Base-by-base conservation (phyloP, 768 basidiomycete genomes). In the Wakefieldia striispora region DNA sequence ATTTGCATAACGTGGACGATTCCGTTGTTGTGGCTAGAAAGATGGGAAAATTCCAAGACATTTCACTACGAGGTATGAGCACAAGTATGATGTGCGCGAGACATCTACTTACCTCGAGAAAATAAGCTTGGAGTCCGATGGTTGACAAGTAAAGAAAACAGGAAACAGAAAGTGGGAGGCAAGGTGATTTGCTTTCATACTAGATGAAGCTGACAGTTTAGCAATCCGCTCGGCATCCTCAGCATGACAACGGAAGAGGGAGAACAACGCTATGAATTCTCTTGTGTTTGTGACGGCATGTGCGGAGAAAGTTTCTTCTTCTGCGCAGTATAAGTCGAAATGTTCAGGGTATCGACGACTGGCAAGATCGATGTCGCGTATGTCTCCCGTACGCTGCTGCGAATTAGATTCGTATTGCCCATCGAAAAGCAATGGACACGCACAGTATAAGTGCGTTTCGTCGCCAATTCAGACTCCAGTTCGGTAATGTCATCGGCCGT, bases 221-320 rank as follows among this genome's bases (percentile, higher is more conserved):
- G 31, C 26, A 16, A 50, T 29, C 23, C 9, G 3, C 21, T n/a
- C 8, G 14, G 24, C 29, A 43, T 50, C 42, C 14, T 20, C 20
- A 3, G 11, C n/a, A 21, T 50, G 43, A 36, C 37, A 50, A 3
- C 36, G 24, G 5, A 50, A 24, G 3, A 45, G 21, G 23, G 43
- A 24, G 26, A 16, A 44, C 17, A 45, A 44, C 20, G 49, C 35
- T 16, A 41, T 31, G 13, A 45, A 50, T 20, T 50, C 49, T 24
- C 49, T 29, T 29, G 29, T 12, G 29, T 12, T 29, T 12, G 6
- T 29, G 29, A 29, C 13, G 29, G 9, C 29, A 29, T 29, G 29
- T 29, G 11, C 11, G 29, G 2, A 12, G 29, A 12, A 12, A 29
- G 11, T 29, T 29, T 29, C 29, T 29, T 10, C 29, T 29, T 12